Base-by-base conservation (phyloP, 2,329 filamentous ascomycete genomes). In the Cercospora beticola region DNA sequence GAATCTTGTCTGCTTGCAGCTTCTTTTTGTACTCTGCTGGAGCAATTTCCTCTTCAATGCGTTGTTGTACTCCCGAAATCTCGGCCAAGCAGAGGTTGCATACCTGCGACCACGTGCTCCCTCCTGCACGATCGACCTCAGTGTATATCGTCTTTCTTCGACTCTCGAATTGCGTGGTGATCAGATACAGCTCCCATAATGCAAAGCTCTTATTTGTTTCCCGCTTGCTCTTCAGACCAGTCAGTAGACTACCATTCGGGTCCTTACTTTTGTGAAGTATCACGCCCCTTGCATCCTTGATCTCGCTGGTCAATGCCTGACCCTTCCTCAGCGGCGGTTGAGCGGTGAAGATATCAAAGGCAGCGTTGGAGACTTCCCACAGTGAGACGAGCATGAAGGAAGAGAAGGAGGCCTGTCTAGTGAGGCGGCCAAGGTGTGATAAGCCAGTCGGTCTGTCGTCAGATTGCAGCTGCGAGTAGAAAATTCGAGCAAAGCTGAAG, bases 151-250 rank as follows among this genome's bases (percentile, higher is more conserved):
- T 87, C 78, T 90, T 92, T 63, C 94, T 88, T 36, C 93, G 89
- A n/a, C 88, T 85, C 16, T 89, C 85, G 71, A 91, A 94, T 64
- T 88, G 86, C 66, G 90, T 87, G 43, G 92, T 89, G 73, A 97
- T 97, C 66, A 92, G 85, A 31, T 89, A 88, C 30, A 97, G 83
- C 77, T 98, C 94, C 94, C 94, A 97, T 79, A 97, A 91, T 16
- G 94, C 94, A 78, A 96, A 97, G 0, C 88, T 86, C 86, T 92
- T 89, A 69, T 92, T 88, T 9, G 92, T 84, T 8, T 92, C 85
- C 79, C 94, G 95, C 81, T 93, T 95, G 72, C 90, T 90, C 78
- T 90, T 94, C 57, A 98, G 80, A 0, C 94, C 94, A 66, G 89
- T 93, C 60, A 98, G 79, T 30, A 98, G 84, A 77, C 92, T 97